Evolutionary conservation across 345 rosid species (phyloP), one percentile per base, ranked within the genome.

Genomic region (Crucihimalaya himalaica): DNA sequence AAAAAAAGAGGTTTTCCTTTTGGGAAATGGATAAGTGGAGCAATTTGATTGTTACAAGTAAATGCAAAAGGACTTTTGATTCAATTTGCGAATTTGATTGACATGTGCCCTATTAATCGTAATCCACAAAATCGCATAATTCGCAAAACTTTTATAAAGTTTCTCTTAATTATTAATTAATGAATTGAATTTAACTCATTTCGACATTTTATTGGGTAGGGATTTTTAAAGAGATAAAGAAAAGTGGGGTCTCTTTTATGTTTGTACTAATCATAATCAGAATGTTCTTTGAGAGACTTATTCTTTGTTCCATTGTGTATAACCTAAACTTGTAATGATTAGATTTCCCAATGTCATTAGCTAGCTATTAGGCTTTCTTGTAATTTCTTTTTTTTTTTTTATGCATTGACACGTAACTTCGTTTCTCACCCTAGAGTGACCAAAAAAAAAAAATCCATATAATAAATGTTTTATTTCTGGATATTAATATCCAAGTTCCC

Each of bases 241-340:
- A 76, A 77, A 70, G 76, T 56, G 68, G 45, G 66, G 75, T 64
- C 71, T 37, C 72, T 77, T 70, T 43, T 51, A 51, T 53, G 74
- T 68, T 76, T 27, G 68, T 64, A 58, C 48, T 64, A 70, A 77
- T 77, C 80, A 77, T 77, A 70, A 77, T 77, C 72, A 71, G 76
- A 70, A 77, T 77, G 80, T 77, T 71, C 80, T 57, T 65, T 71
- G 72, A 64, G 48, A 48, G 76, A 57, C 72, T 56, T 77, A 70
- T 71, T 73, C 55, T 71, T 55, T 47, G 75, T 70, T 70, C 61
- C 70, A 63, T 63, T 63, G 43, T 56, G 53, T 52, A 47, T 54
- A 64, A 66, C 46, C 45, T 60, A 68, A 63, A 27, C 67, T 39
- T 77, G 31, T 57, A 40, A 70, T 77, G 72, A 77, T 77, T 77